Base-by-base conservation (phyloP, 2,329 filamentous ascomycete genomes). In the Phoma sp. region DNA sequence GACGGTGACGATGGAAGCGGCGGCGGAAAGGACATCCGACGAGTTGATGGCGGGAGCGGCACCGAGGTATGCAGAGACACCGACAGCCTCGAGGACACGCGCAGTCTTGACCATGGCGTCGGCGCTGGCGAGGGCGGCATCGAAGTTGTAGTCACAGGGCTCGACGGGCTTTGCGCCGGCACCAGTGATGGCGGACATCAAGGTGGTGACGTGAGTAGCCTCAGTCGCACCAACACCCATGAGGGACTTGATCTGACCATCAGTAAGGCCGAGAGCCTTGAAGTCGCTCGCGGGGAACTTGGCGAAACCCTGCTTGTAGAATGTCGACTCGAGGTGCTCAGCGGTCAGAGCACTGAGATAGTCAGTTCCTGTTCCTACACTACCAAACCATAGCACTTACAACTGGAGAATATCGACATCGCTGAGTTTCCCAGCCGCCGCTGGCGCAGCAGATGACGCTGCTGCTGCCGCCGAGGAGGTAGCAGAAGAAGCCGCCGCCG, bases 241-340 rank as follows among this genome's bases (percentile, higher is more conserved):
- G 47, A 91, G 79, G 67, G 88, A 84, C 44, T 78, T 76, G 61
- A 88, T 79, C 60, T 88, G 80, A 14, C 69, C 68, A 36, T 79
- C 74, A 52, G 72, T 79, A 55, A 89, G 80, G 56, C 87, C 87
- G 11, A 88, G 79, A 33, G 85, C 84, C 23, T 77, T 70, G 75
- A 92, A 91, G 67, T 90, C 84, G 27, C 80, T 72, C 36, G 83
- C 80, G 24, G 84, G 80, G 77, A 91, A 89, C 72, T 85, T 82
- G 59, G 80, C 80, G 69, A 91, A 89, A 33, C 87, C 88, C 69
- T 89, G 81, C 64, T 83, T 80, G 80, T 92, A 91, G 76, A 90
- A 91, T 50, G 82, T 79, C 23, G 86, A 81, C 77, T 91, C 89
- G 66, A 91, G 86, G 76, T 89, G 86, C 76, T 92, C 89, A 40